A percentile compares a stretch with the other conserved stretches of the same genome.
These are phyloP conservation scores for Apiotrichum porosum DNA, from an alignment of 1,284 basidiomycete species.

Conservation along the genomic window DNA sequence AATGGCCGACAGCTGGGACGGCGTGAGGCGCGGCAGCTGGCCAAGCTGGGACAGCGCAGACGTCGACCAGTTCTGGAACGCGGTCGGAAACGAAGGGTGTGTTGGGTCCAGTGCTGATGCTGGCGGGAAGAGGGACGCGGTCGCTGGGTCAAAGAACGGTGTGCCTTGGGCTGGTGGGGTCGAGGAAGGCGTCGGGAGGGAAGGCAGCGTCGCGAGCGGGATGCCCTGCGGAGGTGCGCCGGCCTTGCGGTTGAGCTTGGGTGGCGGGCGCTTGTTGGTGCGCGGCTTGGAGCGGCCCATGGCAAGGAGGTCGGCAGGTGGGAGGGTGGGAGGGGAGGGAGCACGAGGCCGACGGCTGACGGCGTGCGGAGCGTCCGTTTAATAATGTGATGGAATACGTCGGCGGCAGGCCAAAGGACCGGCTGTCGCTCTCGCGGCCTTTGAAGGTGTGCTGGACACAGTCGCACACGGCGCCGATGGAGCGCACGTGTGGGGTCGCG, in stretches of 20 bases:
- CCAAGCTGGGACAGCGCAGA: slow-evolving; percentile 33
- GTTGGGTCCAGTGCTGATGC: slow-evolving; percentile 20
- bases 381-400: too few species aligned
- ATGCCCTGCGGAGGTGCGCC: neutral
- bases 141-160: slow-evolving; percentile 12
- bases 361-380: too few species aligned
- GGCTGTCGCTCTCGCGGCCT: too few species aligned
- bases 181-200: too few species aligned
- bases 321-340: neutral
- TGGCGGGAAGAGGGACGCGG: slow-evolving; percentile 11
- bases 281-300: slow-evolving; percentile 46
- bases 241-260: slow-evolving; percentile 12
- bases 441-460: too few species aligned
- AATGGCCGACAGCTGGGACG: slow-evolving; percentile 37
- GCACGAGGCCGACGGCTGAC: too few species aligned
- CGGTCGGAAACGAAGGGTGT: slow-evolving; percentile 27
- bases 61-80: slow-evolving; percentile 40
- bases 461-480: too few species aligned
- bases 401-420: too few species aligned
- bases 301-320: neutral
- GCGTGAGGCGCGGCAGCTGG: slow-evolving; percentile 37
- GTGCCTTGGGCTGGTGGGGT: neutral
- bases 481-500: too few species aligned
- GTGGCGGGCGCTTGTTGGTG: slow-evolving; percentile 36
- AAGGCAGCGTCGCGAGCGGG: too few species aligned